A percentile compares a stretch with the other conserved stretches of the same genome.
Evolutionary conservation across 768 basidiomycete genomes (phyloP).

Genomic region (Paxillus rubicundulus): DNA sequence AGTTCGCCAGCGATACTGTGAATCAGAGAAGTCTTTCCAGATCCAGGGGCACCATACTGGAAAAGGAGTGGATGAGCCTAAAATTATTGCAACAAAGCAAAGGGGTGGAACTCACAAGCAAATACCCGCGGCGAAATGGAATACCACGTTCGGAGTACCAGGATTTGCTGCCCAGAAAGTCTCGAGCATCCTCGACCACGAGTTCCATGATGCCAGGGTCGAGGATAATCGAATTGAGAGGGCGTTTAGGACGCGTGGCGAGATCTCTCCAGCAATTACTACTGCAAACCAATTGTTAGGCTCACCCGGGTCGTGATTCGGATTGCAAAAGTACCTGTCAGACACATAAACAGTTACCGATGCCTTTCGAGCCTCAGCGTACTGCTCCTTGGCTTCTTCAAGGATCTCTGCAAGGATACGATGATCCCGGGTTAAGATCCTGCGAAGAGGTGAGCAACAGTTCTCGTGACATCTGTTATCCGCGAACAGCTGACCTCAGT

Average conservation of each 20-base stretch:
- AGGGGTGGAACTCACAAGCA: constrained; percentile 41
- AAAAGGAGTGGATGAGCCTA: background rate
- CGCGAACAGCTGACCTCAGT: constrained; percentile 16
- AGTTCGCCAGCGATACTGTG: constrained; percentile 78
- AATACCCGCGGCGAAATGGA: constrained; percentile 77
- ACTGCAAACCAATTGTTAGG: constrained; percentile 13
- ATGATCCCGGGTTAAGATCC: constrained; percentile 50
- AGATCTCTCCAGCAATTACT: constrained; percentile 50
- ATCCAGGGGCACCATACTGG: constrained; percentile 68
- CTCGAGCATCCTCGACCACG: constrained; percentile 63
- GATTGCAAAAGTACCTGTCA: constrained; percentile 34
- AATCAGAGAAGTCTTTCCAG: constrained; percentile 78
- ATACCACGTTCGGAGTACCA: constrained; percentile 81
- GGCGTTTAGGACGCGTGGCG: constrained; percentile 60
- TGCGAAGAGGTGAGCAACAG: constrained; percentile 17
- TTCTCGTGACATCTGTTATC: background rate
- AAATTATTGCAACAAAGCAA: background rate
- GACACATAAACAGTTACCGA: constrained; percentile 53
- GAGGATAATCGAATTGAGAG: constrained; percentile 64
- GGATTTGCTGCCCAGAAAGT: constrained; percentile 63
- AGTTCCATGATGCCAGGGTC: constrained; percentile 67
- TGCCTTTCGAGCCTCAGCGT: constrained; percentile 50
- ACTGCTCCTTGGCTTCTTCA: constrained; percentile 49
- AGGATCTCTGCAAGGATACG: constrained; percentile 50
- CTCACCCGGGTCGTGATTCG: background rate